Evolutionary conservation across 2,329 filamentous ascomycete species (phyloP).

Genomic region (Monosporascus cannonballus): DNA sequence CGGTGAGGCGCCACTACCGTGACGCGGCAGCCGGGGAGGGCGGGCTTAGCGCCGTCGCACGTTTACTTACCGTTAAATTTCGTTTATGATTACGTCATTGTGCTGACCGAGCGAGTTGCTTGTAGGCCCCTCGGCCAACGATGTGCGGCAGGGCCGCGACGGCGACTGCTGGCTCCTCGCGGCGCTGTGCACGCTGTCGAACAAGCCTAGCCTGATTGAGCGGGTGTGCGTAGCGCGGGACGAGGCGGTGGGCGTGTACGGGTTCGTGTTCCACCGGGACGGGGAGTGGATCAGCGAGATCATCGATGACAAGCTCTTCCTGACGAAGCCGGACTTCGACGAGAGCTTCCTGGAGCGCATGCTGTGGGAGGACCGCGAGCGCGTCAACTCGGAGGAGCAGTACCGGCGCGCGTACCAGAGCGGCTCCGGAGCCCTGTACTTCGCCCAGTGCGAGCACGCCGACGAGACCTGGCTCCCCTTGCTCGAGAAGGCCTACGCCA

Average conservation of each 20-base stretch:
- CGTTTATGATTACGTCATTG: too few species aligned
- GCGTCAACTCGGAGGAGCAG: slow-evolving; percentile 48
- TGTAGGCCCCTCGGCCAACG: slow-evolving; percentile 40
- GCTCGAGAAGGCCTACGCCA: slow-evolving; percentile 69
- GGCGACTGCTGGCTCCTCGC: slow-evolving; percentile 88
- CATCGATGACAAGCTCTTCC: slow-evolving; percentile 52
- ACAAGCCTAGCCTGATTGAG: slow-evolving; percentile 66
- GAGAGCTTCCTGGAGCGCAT: slow-evolving; percentile 46
- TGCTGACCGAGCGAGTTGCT: too few species aligned
- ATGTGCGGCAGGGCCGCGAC: slow-evolving; percentile 71
- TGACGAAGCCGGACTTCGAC: slow-evolving; percentile 56
- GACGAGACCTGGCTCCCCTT: slow-evolving; percentile 70
- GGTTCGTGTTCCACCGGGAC: slow-evolving; percentile 78
- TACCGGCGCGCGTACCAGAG: slow-evolving; percentile 61
- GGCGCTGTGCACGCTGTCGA: slow-evolving; percentile 69
- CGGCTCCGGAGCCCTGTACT: slow-evolving; percentile 63
- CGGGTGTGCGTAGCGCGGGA: slow-evolving; percentile 67
- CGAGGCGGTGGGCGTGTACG: slow-evolving; percentile 71
- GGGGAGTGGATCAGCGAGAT: slow-evolving; percentile 64
- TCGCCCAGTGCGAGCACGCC: slow-evolving; percentile 60
- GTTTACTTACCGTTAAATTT: too few species aligned
- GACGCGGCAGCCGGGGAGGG: too few species aligned
- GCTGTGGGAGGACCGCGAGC: slow-evolving; percentile 37
- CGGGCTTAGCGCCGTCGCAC: too few species aligned
- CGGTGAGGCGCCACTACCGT: slow-evolving; percentile 52